Evolutionary conservation across 1,139 yeast genomes (phyloP), one percentile per base, ranked within the genome.

Genomic region (Yamadazyma spencermartinsiae): DNA sequence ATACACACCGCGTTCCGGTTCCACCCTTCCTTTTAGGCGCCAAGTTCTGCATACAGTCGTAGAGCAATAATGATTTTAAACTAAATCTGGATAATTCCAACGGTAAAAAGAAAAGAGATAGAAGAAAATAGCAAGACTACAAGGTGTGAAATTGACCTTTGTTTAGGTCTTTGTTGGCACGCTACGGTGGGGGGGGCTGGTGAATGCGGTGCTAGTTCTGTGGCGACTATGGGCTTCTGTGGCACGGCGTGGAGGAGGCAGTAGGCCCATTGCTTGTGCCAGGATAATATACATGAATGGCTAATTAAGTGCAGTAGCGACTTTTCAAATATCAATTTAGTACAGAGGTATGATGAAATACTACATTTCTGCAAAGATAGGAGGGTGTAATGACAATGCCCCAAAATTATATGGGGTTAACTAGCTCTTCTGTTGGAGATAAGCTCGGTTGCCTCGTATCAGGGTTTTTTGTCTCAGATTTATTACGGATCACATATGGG

Each of bases 311-410:
- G 23, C 23, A 20, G 23, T 7, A 20, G 7, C 7, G 7, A 10
- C 23, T 20, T 23, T 4, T 23, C 12, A 23, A 23, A 23, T 10
- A 23, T 28, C 31, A 28, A 28, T 28, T 28, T 28, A 28, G 16
- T 20, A 26, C 15, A 28, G 31, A 15, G 31, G 31, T 28, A 28
- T 28, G 31, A 28, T 28, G 19, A 15, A 28, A 28, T 28, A 10
- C 8, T 10, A 10, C 8, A 26, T 13, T 13, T 12, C 5, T 26
- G n/a, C 15, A 26, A 7, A 28, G 31, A 28, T 28, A 28, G 31
- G 31, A 16, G 31, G 8, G 8, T 11, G 9, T 26, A 12, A 9
- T 4, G 20, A 15, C 17, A 28, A 28, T 13, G 14, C 29, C 26
- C 7, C n/a, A 7, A 11, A 7, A 5, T 10, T 23, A n/a, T 23